Base-by-base conservation (phyloP, 2,329 filamentous ascomycete genomes). In the Colletotrichum liaoningense region DNA sequence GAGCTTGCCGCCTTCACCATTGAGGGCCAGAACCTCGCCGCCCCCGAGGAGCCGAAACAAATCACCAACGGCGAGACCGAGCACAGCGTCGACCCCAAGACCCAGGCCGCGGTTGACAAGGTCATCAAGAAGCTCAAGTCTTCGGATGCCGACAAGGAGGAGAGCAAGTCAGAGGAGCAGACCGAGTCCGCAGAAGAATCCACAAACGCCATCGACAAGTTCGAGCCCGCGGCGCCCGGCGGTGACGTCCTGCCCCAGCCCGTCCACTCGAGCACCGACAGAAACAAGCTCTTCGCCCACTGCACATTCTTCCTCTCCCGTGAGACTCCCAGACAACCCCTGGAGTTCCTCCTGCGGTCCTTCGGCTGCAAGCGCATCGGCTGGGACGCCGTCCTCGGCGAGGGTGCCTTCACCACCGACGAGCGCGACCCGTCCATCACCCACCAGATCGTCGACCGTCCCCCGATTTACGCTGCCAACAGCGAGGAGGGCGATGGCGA, bases 331-430 rank as follows among this genome's bases (percentile, higher is more conserved):
- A 91, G 95, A 76, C 93, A 95, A 76, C 92, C 97, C 3, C 87
- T 99, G 26, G 97, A 99, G 82, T 98, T 99, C 81, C 90, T 99
- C 67, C 89, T 99, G 66, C 93, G 95, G 80, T 91, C 96, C 3
- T 99, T 98, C 80, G 97, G 97, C 75, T 98, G 96, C 87, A 98
- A 96, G 86, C 91, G 96, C 57, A 93, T 99, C 77, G 97, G 95
- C 55, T 99, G 97, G 97, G 96, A 98, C 80, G 89, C 91, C 38
- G 93, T 97, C 26, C 89, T 98, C 24, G 97, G 97, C 65, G 95
- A 95, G 75, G 97, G 97, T 59, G 94, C 97, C 62, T 99, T 94
- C 85, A 98, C 95, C 38, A 93, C 94, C 63, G 91, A 98, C 80
- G 96, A 98, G 85, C 88, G 91, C 19, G 95, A 99, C 80, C 90